These are phyloP conservation scores for Hyaloperonospora arabidopsidis DNA, from an alignment of 352 stramenopile species.

Conservation along the genomic window DNA sequence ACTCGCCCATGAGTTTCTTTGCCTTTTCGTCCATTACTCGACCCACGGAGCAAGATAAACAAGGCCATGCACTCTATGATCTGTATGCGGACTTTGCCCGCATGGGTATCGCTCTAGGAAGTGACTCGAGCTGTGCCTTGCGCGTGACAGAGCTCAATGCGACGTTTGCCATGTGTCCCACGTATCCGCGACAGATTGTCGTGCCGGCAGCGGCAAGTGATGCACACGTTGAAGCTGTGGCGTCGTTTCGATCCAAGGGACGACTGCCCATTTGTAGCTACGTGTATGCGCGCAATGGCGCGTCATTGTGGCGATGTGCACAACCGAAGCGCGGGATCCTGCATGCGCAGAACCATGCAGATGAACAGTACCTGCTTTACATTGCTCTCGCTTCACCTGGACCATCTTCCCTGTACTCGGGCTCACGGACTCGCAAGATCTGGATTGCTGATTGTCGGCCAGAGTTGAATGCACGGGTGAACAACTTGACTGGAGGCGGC, in stretches of 20 bases:
- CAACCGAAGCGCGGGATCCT: constrained; percentile 83
- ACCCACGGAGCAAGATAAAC: constrained; percentile 22
- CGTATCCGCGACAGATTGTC: constrained; percentile 70
- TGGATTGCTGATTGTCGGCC: constrained; percentile 88
- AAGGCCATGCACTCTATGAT: constrained; percentile 60
- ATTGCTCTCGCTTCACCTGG: constrained; percentile 32
- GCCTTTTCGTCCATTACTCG: constrained; percentile 40
- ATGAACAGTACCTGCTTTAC: constrained; percentile 68
- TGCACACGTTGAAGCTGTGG: constrained; percentile 50
- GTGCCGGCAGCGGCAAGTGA: constrained; percentile 63
- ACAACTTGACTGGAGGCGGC: constrained; percentile 85
- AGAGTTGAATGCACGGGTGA: constrained; percentile 85
- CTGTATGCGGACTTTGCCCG: constrained; percentile 56
- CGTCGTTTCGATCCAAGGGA: constrained; percentile 75
- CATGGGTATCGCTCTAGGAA: constrained; percentile 55
- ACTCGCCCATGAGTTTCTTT: constrained; percentile 63
- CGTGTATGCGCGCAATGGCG: constrained; percentile 55
- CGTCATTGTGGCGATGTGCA: constrained; percentile 76
- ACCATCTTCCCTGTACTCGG: constrained; percentile 11
- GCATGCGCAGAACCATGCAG: constrained; percentile 55
- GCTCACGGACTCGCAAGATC: constrained; percentile 37
- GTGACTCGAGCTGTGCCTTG: constrained; percentile 24
- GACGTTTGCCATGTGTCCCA: constrained; percentile 66
- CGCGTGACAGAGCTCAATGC: constrained; percentile 60
- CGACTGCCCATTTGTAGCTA: constrained; percentile 80